These are phyloP conservation scores for Epichloe sylvatica DNA, from an alignment of 2,329 filamentous ascomycete species.

Conservation along the genomic window DNA sequence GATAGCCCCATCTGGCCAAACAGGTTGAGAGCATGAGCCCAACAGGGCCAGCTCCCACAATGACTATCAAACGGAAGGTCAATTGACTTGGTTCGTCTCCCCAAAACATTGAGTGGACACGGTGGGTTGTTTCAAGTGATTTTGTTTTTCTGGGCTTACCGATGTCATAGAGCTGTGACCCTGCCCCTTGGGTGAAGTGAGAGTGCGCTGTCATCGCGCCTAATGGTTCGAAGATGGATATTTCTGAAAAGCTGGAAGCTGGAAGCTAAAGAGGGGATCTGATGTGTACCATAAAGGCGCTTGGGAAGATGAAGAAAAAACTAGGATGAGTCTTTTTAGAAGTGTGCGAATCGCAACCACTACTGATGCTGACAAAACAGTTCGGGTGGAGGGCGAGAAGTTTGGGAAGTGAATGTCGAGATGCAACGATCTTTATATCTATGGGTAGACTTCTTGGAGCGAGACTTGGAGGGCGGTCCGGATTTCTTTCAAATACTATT, in stretches of 20 bases:
- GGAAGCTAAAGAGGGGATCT: neutral
- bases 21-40: slow-evolving; percentile 79
- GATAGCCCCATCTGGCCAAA: slow-evolving; percentile 85
- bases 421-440: neutral
- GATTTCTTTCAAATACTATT: neutral
- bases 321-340: neutral
- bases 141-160: slow-evolving; percentile 17
- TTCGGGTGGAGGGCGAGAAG: neutral
- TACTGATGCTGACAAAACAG: neutral
- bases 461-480: neutral
- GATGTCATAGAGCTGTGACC: slow-evolving; percentile 27
- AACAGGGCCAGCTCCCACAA: slow-evolving; percentile 79
- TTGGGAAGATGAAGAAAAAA: neutral
- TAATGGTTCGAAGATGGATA: neutral
- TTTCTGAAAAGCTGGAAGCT: neutral
- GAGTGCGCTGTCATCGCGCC: neutral
- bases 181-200: neutral
- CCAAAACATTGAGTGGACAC: neutral
- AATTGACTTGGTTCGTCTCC: neutral
- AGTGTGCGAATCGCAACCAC: neutral
- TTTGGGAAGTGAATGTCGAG: neutral
- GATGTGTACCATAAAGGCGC: neutral
- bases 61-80: slow-evolving; percentile 38
- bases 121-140: neutral
- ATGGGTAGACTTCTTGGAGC: neutral